Base-by-base conservation (phyloP, 1,284 basidiomycete species). In the Macrocybe sp. region DNA sequence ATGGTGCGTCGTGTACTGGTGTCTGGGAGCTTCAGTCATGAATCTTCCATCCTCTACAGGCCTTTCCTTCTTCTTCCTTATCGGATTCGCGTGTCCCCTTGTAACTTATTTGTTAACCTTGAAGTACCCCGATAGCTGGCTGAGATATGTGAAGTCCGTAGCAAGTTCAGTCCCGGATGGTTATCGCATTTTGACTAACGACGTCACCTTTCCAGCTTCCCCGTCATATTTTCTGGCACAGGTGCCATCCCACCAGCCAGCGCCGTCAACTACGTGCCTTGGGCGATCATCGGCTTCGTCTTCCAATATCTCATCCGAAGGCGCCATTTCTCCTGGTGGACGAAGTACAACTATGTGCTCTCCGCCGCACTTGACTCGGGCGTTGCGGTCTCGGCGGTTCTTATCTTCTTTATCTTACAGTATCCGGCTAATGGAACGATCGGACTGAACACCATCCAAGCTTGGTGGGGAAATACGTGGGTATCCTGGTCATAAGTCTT, bases 391-490 rank as follows among this genome's bases (percentile, higher is more conserved):
- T 65, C 73, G 10, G 67, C 74, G 4, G 68, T 86, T 41, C 51
- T 83, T 51, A 80, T 85, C 48, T 86, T 85, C 69, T 88, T 87
- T 71, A 64, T 64, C 47, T 66, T 89, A 39, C 79, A 86, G 60
- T 88, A 80, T 55, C 85, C 85, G 2, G 57, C 55, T 52, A 74
- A 83, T 50, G 81, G 80, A n/a, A 64, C 62, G 8, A 85, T 88
- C 54, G 83, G 84, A 22, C 22, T 54, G 31, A 63, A 69, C 41
- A 81, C 59, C 1, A 64, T 88, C 40, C 76, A 78, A 53, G 47
- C 47, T 2, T 89, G 85, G 86, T 89, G 85, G 86, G 86, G 86
- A 11, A 88, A 88, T 53, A 78, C 69, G 66, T 69, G 44, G 44
- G 66, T 62, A 2, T 36, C 30, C 7, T 37, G 22, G 44, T 33